Evolutionary conservation across 148 eudicot species (phyloP), one percentile per base, ranked within the genome.

Genomic region (Nyssa sinensis): DNA sequence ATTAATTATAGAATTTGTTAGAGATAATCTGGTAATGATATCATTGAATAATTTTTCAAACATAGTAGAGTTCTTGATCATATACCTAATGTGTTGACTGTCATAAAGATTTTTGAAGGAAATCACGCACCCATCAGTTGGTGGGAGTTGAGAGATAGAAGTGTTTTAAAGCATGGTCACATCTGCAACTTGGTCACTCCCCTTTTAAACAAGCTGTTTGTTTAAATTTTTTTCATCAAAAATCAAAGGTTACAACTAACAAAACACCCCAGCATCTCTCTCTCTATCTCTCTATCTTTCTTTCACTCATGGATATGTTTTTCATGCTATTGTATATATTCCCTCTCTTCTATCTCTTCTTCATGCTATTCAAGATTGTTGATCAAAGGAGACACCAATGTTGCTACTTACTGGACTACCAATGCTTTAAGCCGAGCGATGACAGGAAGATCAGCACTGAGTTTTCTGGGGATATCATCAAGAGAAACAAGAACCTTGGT

Each of bases 351-450:
- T 84, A 76, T 72, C 76, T 89, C 51, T 44, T 89, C 23, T 78
- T 67, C 71, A 47, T 59, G 28, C 73, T 85, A 8, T 35, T 69
- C 34, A 82, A 80, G 35, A 68, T 81, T 74, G 14, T 61, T 0
- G 64, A 66, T 14, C 55, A 71, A 23, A 66, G 44, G 17, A 72
- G 82, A 34, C 81, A 82, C 83, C 91, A 81, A 75, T 41, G 31
- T 23, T 91, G 98, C 73, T 89, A 93, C 87, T 77, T 93, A 0
- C 53, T 93, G 9, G 87, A 82, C 76, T 93, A 90, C 59, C 86
- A 90, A 29, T 86, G 93, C 79, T 85, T 57, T 84, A 89, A 83
- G 70, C 92, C 96, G 5, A 28, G 44, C 2, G 88, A 90, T 51
- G 89, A 89, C 57, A 64, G 93, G 11, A 86, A 71, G 51, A 80